Evolutionary conservation across 352 stramenopile species (phyloP), one percentile per base, ranked within the genome.

Genomic region (Thraustochytrium striatum): DNA sequence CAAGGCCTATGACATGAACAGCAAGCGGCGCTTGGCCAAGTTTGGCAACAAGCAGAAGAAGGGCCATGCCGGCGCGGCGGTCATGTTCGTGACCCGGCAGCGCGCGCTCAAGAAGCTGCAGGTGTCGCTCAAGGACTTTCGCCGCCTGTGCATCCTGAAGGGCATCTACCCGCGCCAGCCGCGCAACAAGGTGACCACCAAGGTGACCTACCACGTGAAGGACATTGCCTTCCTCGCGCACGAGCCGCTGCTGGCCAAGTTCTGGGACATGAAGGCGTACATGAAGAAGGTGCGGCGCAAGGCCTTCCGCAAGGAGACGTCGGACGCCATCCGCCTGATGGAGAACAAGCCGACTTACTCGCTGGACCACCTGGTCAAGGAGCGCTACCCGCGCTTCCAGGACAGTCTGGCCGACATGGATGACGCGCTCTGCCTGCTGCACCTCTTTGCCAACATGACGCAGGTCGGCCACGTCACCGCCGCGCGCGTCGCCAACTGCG

Each of bases 91-190:
- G 78, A 97, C 93, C 61, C 90, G 96, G 53, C 91, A 88, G 13
- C 89, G 95, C 79, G 94, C 93, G 44, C 86, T 99, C 55, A 98
- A 97, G 83, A 90, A 91, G 65, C 87, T 98, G 73, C 92, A 97
- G 85, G 89, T 99, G 47, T 94, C 92, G 61, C 89, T 99, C 69
- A 98, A 98, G 84, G 96, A 99, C 82, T 99, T 99, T 88, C 82
- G 87, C 43, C 90, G 96, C 3, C 86, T 99, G 0, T 99, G 96
- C 84, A 99, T 99, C 84, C 87, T 99, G 52, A 99, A 99, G 86
- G 97, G 97, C 47, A 95, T 99, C 44, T 99, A 99, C 87, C 97
- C 97, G 28, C 89, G 97, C 61, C 93, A 99, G 79, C 96, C 96
- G 25, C 92, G 94, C 79, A 88, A 88, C 68, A 93, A 97, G 72